Conservation (phyloP, 805 yeast species). For the Metschnikowia hibisci region DNA sequence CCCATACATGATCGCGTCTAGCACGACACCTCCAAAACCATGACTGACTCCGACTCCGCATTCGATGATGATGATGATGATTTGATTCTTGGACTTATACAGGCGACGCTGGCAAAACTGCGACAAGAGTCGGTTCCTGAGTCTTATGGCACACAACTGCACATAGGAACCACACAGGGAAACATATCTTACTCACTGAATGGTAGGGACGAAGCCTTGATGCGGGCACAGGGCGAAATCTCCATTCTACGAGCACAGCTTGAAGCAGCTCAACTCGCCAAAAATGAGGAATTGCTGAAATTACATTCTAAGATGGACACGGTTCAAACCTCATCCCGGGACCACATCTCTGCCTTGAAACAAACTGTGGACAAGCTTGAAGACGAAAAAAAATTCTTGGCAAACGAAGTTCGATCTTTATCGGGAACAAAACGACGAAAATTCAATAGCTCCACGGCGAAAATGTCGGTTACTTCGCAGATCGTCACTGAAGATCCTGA, state of each 20-base stretch:
- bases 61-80: constrained; percentile 43
- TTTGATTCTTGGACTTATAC: constrained; percentile 47
- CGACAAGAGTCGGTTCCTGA: neutral
- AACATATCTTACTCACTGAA: constrained; percentile 15
- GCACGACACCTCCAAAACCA: neutral
- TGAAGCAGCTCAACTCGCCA: constrained; percentile 40
- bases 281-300: constrained; percentile 33
- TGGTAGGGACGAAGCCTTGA: constrained; percentile 21
- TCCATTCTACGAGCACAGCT: constrained; percentile 70
- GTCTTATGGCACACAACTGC: neutral
- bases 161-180: constrained; percentile 6
- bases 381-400: constrained; percentile 41
- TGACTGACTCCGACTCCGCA: constrained; percentile 15
- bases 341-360: constrained; percentile 29
- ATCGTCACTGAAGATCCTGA: neutral
- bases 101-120: constrained; percentile 29
- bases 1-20: neutral
- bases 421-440: constrained; percentile 21
- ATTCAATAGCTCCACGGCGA: neutral
- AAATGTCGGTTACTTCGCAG: neutral
- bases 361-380: constrained; percentile 35
- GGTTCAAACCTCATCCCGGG: constrained; percentile 23
- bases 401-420: constrained; percentile 32
- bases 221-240: constrained; percentile 71
- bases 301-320: constrained; percentile 19